Evolutionary conservation across 2,329 filamentous ascomycete genomes (phyloP).

Genomic region (Colletotrichum echinochloae): DNA sequence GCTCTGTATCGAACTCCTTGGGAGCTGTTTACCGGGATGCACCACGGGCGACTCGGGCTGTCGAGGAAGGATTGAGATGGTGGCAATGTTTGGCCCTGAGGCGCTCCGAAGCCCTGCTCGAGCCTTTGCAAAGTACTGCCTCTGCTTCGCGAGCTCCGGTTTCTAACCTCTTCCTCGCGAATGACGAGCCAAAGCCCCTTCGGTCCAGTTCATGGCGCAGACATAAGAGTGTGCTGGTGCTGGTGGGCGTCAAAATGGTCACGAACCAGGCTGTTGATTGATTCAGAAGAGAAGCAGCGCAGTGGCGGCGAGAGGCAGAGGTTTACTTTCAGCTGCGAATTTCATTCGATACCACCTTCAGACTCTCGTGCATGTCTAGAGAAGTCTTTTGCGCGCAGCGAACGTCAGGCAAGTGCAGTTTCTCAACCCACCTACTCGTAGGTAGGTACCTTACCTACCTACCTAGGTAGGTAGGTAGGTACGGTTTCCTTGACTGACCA

Average conservation of each 20-base stretch:
- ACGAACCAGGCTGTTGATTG: not conserved
- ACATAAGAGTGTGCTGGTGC: not conserved
- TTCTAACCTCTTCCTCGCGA: constrained; percentile 50
- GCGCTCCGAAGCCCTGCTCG: constrained; percentile 27
- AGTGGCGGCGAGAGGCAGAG: not conserved
- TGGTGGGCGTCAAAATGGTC: not conserved
- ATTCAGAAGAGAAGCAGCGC: not conserved
- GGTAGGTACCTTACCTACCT: too few species aligned
- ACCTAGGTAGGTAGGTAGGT: too few species aligned
- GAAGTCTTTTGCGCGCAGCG: not conserved
- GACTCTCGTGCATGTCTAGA: not conserved
- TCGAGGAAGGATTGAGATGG: constrained; percentile 46
- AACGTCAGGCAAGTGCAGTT: not conserved
- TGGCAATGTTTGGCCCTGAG: not conserved
- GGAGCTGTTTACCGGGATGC: not conserved
- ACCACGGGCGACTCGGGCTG: not conserved
- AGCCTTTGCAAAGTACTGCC: constrained; percentile 53
- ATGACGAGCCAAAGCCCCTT: constrained; percentile 53
- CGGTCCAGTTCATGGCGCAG: constrained; percentile 57
- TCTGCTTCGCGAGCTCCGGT: constrained; percentile 51
- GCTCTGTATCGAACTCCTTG: not conserved
- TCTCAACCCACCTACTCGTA: not conserved
- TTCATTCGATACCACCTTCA: not conserved
- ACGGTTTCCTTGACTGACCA: not conserved
- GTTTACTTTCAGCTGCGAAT: not conserved